Evolutionary conservation across 2,329 filamentous ascomycete genomes (phyloP).

Genomic region (Dactylellina parvicollis): DNA sequence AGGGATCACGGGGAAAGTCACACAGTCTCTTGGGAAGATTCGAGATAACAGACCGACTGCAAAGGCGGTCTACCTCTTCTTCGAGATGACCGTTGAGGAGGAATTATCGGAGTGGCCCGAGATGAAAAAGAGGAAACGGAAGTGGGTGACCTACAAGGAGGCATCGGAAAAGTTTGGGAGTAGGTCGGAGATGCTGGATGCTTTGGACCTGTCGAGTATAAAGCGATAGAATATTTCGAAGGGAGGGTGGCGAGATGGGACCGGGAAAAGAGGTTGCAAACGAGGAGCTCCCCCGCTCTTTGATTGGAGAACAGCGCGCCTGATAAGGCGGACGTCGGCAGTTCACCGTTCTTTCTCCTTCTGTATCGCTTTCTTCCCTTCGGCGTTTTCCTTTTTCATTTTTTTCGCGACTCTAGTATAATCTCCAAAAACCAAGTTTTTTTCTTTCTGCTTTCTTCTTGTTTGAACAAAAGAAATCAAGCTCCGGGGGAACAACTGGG

Average conservation of each 20-base stretch:
- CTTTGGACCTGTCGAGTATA: constrained; percentile 71
- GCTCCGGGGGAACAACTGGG: constrained; percentile 17
- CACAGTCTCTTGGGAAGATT: constrained; percentile 86
- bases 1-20: constrained; percentile 85
- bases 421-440: constrained; percentile 38
- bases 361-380: not conserved
- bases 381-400: constrained; percentile 21
- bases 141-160: constrained; percentile 87
- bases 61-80: constrained; percentile 65
- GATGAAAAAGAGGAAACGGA: constrained; percentile 85
- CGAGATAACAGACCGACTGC: constrained; percentile 73
- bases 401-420: constrained; percentile 37
- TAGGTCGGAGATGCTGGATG: constrained; percentile 87
- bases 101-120: constrained; percentile 93
- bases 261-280: not conserved
- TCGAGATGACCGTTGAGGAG: constrained; percentile 84
- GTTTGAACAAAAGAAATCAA: constrained; percentile 24
- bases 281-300: not conserved
- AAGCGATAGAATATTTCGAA: constrained; percentile 34
- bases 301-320: not conserved
- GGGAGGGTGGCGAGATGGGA: constrained; percentile 10
- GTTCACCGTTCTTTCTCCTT: not conserved
- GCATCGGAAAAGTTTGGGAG: constrained; percentile 78
- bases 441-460: constrained; percentile 32
- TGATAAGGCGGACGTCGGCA: not conserved